Percentiles rank a stretch among this genome's conserved stretches.
phyloP scores from a whole-genome alignment of 208 protist genomes.

The Zelonia costaricensis region DNA sequence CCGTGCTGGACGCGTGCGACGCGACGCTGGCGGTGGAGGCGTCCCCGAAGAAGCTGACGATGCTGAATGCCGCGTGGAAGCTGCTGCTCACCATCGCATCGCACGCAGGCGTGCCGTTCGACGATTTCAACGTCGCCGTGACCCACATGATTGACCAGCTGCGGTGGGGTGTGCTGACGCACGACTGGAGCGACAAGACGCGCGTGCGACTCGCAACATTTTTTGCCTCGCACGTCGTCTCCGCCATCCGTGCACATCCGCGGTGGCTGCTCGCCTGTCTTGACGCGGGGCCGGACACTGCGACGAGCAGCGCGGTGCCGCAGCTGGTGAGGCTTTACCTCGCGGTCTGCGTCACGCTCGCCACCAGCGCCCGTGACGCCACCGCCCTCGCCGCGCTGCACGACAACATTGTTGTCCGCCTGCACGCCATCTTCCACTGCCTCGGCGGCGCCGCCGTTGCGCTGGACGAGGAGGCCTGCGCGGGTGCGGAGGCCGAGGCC shows the following conservation, averaged over 20 bases:
- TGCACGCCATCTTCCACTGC: constrained; percentile 49
- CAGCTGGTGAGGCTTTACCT: constrained; percentile 43
- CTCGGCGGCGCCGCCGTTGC: constrained; percentile 31
- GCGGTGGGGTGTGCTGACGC: constrained; percentile 54
- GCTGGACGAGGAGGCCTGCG: neutral
- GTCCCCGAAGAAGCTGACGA: constrained; percentile 35
- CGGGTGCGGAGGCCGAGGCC: neutral
- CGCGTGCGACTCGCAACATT: constrained; percentile 58
- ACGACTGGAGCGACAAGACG: constrained; percentile 72
- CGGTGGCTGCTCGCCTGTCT: constrained; percentile 29
- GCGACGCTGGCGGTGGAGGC: constrained; percentile 20
- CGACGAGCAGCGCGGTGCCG: constrained; percentile 24
- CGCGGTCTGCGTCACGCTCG: constrained; percentile 50
- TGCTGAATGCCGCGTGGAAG: constrained; percentile 76
- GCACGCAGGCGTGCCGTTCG: constrained; percentile 14
- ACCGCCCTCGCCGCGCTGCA: constrained; percentile 36
- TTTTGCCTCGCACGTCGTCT: constrained; percentile 70
- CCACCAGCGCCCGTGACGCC: constrained; percentile 35
- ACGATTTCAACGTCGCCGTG: constrained; percentile 31
- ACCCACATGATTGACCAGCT: constrained; percentile 68
- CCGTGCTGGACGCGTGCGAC: constrained; percentile 46
- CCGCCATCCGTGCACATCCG: constrained; percentile 55
- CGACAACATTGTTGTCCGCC: constrained; percentile 44
- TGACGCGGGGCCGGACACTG: too few relatives aligned
- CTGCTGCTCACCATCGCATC: constrained; percentile 52